These are phyloP conservation scores for Hanseniaspora meyeri DNA, from an alignment of 805 yeast species.

Conservation along the genomic window DNA sequence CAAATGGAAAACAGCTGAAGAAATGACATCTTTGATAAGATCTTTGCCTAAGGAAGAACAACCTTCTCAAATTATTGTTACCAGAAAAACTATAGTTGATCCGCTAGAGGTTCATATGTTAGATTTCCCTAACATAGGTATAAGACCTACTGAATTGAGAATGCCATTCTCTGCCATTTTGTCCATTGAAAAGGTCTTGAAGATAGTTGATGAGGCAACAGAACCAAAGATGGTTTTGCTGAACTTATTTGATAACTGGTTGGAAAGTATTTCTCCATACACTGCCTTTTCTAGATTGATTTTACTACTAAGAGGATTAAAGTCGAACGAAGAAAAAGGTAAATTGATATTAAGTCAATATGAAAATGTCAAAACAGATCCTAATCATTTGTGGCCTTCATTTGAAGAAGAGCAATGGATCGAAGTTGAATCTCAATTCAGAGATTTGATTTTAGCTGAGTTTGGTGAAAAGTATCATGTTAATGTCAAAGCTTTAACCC, in stretches of 20 bases:
- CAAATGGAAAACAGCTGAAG: constrained; percentile 98
- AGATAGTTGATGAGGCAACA: constrained; percentile 69
- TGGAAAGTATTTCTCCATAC: constrained; percentile 64
- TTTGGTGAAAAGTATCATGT: constrained; percentile 78
- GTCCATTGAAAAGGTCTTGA: constrained; percentile 66
- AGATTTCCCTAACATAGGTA: constrained; percentile 84
- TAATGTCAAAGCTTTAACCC: constrained; percentile 76
- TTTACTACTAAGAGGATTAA: constrained; percentile 68
- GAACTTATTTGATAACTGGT: constrained; percentile 92
- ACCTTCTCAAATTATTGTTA: constrained; percentile 82
- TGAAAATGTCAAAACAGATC: constrained; percentile 51
- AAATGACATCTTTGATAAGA: constrained; percentile 79
- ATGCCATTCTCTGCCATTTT: constrained; percentile 82
- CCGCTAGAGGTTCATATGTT: constrained; percentile 95
- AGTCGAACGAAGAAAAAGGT: constrained; percentile 64
- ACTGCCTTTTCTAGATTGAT: constrained; percentile 89
- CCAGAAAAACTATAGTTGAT: constrained; percentile 82
- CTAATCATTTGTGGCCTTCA: constrained; percentile 89
- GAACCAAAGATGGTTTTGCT: constrained; percentile 89
- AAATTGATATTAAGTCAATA: constrained; percentile 68
- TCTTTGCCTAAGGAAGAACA: constrained; percentile 88
- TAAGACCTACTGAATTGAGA: constrained; percentile 78
- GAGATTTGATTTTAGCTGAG: constrained; percentile 76
- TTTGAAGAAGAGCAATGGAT: constrained; percentile 85
- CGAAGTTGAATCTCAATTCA: constrained; percentile 70